Base-by-base conservation (phyloP, 257 asterid genomes). In the Craterostigma plantagineum region DNA sequence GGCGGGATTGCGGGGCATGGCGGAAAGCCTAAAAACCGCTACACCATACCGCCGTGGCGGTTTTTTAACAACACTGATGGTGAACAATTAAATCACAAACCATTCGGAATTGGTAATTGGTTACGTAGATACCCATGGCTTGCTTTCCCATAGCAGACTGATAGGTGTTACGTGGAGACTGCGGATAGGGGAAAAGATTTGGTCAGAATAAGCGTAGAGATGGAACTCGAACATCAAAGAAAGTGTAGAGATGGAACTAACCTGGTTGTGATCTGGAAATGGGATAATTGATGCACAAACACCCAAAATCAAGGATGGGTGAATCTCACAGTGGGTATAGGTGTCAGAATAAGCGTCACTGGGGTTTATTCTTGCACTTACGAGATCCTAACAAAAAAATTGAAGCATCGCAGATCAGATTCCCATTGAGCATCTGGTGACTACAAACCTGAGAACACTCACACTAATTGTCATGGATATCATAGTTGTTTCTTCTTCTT, bases 91-190 rank as follows among this genome's bases (percentile, higher is more conserved):
- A 38, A 43, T 44, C 36, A 63, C 45, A 16, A 78, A 87, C 98
- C 98, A 87, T 87, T 51, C 95, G 79, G 47, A 87, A 82, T 50
- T 87, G 98, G 70, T 78, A 87, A 67, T 87, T 87, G 63, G 98
- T 87, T 53, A 76, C 98, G 48, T 82, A 87, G 27, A 87, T 87
- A 38, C 95, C 98, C 95, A 82, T 79, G 45, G 98, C 95, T 63
- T 87, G 98, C 62, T 87, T 87, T 44, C 98, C 98, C 98, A 87
- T 87, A 49, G 98, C 98, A 13, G 98, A 87, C 63, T 87, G 98
- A 61, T 87, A 87, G 2, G 98, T 82, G 64, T 87, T 87, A 82
- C 95, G 95, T 42, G 98, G 98, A 49, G 98, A 87, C 98, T 87
- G 84, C 2, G 42, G 49, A 38, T 55, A 46, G 41, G 48, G 59